A percentile compares a stretch with the other conserved stretches of the same genome.
Conservation (phyloP, 164 flowering plant species). For the Chimonanthus praecox region DNA sequence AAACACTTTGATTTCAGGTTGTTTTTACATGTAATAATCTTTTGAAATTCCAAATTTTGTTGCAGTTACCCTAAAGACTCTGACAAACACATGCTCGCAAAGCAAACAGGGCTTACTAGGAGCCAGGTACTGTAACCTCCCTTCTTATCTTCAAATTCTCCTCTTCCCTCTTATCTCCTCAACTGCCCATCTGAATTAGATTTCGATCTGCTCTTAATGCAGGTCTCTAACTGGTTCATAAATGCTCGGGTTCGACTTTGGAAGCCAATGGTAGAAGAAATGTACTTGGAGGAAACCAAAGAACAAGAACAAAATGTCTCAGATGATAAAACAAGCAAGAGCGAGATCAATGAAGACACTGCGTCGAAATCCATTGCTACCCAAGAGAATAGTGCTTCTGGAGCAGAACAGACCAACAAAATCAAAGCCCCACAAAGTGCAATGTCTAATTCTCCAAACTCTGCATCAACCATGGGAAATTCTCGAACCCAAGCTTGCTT, state of each 20-base stretch:
- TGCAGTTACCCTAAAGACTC: conserved; percentile 95
- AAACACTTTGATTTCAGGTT: background rate
- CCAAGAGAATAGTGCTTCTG: conserved; percentile 30
- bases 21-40: background rate
- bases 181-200: background rate
- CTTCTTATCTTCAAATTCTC: background rate
- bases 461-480: conserved; percentile 28
- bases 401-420: conserved; percentile 24
- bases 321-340: conserved; percentile 44
- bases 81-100: conserved; percentile 88
- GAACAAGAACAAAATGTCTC: conserved; percentile 57
- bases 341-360: conserved; percentile 44
- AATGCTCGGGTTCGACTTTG: conserved; percentile 96
- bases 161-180: background rate
- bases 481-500: conserved; percentile 43
- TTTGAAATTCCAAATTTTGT: background rate
- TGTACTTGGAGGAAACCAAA: conserved; percentile 87
- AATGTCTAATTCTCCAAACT: conserved; percentile 21
- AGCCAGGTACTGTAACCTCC: conserved; percentile 59
- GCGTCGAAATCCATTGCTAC: conserved; percentile 30
- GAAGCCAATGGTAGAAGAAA: conserved; percentile 99
- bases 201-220: background rate
- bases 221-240: conserved; percentile 99
- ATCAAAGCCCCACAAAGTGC: conserved; percentile 8
- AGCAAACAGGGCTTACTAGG: conserved; percentile 94